Evolutionary conservation across 345 rosid species (phyloP).

Genomic region (Erucastrum elatum): DNA sequence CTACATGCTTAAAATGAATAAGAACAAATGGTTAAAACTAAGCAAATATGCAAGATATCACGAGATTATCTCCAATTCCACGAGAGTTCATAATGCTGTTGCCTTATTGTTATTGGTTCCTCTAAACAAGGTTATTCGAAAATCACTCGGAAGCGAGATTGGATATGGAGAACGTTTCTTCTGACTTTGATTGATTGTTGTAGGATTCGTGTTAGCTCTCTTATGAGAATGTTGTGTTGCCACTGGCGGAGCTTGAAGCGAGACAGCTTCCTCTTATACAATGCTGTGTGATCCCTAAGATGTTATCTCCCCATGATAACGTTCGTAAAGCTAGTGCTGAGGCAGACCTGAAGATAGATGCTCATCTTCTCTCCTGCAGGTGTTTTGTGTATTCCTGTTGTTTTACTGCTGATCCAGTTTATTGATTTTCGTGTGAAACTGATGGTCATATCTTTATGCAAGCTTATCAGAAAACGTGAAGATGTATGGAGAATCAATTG

Average conservation of each 20-base stretch:
- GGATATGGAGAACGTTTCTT: neutral
- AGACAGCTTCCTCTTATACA: slow-evolving; percentile 69
- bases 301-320: slow-evolving; percentile 58
- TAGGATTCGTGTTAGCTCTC: slow-evolving; percentile 56
- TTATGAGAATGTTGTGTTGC: slow-evolving; percentile 66
- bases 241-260: slow-evolving; percentile 77
- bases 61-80: slow-evolving; percentile 62
- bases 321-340: slow-evolving; percentile 78
- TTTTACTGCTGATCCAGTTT: neutral
- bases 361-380: slow-evolving; percentile 71
- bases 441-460: slow-evolving; percentile 40
- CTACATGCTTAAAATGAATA: too few relatives aligned
- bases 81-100: slow-evolving; percentile 65
- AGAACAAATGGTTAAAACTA: too few relatives aligned
- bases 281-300: slow-evolving; percentile 71
- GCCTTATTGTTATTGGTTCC: slow-evolving; percentile 58
- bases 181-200: neutral
- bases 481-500: slow-evolving; percentile 71
- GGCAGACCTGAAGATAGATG: slow-evolving; percentile 75
- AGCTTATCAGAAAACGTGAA: slow-evolving; percentile 72
- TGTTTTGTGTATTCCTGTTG: slow-evolving; percentile 15
- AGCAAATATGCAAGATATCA: too few relatives aligned
- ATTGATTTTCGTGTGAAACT: slow-evolving; percentile 14
- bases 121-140: slow-evolving; percentile 61
- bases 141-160: neutral